phyloP scores from a whole-genome alignment of 164 flowering plant species.

The Brasenia schreberi region DNA sequence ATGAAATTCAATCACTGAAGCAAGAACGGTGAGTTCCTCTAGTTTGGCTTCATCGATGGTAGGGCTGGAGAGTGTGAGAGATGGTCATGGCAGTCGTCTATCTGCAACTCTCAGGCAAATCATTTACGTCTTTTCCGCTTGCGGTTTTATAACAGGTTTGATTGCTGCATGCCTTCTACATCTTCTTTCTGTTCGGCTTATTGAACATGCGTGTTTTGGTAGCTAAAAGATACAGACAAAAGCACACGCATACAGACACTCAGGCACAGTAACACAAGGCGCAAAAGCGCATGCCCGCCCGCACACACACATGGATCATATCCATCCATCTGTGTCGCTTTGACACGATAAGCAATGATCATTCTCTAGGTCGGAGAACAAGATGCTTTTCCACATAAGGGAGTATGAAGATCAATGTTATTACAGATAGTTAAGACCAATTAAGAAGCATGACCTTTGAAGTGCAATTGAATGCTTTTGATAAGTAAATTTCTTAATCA shows the following conservation, averaged over 20 bases:
- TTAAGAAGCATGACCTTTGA: too few species aligned
- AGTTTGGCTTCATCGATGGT: not conserved
- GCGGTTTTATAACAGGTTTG: not conserved
- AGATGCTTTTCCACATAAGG: too few species aligned
- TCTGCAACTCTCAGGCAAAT: not conserved
- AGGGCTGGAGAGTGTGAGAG: not conserved
- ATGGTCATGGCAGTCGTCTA: not conserved
- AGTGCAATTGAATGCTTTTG: too few species aligned
- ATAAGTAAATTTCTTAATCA: too few species aligned
- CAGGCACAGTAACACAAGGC: too few species aligned
- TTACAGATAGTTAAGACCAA: too few species aligned
- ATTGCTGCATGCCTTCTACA: not conserved
- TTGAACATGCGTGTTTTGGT: not conserved
- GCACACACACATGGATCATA: too few species aligned
- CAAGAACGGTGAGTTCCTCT: not conserved
- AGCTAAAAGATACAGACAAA: not conserved
- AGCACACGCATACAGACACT: not conserved
- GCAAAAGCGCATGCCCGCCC: too few species aligned
- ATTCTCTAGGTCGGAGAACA: not conserved
- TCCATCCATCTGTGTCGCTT: not conserved
- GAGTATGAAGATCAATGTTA: too few species aligned
- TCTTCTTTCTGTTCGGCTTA: not conserved
- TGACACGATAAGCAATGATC: not conserved
- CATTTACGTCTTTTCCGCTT: not conserved
- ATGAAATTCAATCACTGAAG: not conserved